Conservation (phyloP, 164 flowering plant genomes). For the Aristolochia californica region DNA sequence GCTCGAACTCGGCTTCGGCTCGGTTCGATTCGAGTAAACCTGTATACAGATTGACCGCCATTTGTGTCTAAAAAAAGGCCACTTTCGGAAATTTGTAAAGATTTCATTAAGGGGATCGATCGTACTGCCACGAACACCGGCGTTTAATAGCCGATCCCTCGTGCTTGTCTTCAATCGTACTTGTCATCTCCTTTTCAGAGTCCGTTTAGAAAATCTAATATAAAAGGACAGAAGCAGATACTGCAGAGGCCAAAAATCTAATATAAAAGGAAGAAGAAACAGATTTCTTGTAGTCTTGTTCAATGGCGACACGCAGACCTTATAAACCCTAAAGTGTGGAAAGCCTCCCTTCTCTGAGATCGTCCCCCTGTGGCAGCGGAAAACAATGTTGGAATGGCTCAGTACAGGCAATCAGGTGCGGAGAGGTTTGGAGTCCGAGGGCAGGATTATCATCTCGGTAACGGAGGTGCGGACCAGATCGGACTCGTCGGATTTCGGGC, state of each 20-base stretch:
- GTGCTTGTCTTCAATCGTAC: no score
- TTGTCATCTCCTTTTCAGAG: no score
- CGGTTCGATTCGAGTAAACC: no score
- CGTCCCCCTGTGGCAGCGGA: not conserved
- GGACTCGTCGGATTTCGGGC: conserved; percentile 42
- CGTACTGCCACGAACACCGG: no score
- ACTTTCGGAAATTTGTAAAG: no score
- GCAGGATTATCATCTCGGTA: conserved; percentile 19
- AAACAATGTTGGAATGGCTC: conserved; percentile 65
- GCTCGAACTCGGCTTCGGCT: no score
- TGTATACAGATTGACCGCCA: no score
- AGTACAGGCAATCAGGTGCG: conserved; percentile 66
- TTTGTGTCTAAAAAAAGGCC: no score
- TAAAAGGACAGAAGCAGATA: no score
- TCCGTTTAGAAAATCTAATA: no score
- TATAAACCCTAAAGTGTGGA: not conserved
- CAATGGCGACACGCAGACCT: not conserved
- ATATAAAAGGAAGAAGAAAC: not conserved
- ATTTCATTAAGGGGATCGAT: no score
- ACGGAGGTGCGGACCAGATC: conserved; percentile 31
- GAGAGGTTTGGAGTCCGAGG: conserved; percentile 25
- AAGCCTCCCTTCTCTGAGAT: not conserved
- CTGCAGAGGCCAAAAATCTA: not conserved
- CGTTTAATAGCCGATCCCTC: no score
- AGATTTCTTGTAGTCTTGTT: not conserved